These are phyloP conservation scores for Sphaerostilbella broomeana DNA, from an alignment of 2,329 filamentous ascomycete species.

Conservation along the genomic window DNA sequence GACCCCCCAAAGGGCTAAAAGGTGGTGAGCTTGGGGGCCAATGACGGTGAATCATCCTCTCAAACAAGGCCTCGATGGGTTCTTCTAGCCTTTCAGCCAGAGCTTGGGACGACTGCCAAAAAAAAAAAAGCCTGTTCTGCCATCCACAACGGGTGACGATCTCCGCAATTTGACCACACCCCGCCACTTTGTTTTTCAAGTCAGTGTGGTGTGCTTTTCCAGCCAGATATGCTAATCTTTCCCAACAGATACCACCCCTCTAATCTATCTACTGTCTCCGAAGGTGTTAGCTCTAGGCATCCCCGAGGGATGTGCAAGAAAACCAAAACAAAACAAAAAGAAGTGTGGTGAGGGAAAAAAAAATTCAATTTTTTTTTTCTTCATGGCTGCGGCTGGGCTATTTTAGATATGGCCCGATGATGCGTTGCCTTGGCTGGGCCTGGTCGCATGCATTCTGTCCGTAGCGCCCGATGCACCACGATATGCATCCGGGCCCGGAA, in stretches of 20 bases:
- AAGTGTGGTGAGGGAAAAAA: conserved; percentile 1
- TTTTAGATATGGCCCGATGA: not conserved
- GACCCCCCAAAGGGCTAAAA: conserved; percentile 1
- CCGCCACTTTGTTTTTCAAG: conserved; percentile 7
- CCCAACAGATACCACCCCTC: conserved; percentile 10
- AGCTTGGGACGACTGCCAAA: no score
- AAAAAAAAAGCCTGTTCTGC: not conserved
- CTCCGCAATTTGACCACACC: conserved; percentile 10
- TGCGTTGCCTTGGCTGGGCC: not conserved
- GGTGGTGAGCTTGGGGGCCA: conserved; percentile 1
- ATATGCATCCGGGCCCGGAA: conserved; percentile 14
- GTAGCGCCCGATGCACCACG: conserved; percentile 1
- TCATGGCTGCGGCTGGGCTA: not conserved
- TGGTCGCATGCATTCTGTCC: not conserved
- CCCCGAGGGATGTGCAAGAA: not conserved
- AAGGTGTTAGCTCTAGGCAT: conserved; percentile 1
- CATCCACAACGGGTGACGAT: conserved; percentile 5
- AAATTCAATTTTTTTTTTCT: not conserved
- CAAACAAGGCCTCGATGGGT: not conserved
- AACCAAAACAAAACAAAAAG: not conserved
- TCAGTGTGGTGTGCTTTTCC: not conserved
- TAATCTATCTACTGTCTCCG: not conserved
- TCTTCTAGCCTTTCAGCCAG: not conserved
- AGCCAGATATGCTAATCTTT: conserved; percentile 8
- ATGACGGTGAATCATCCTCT: not conserved